Evolutionary conservation across 2,329 filamentous ascomycete genomes (phyloP), one percentile per base, ranked within the genome.

Genomic region (Ceratocystis alfenasii): DNA sequence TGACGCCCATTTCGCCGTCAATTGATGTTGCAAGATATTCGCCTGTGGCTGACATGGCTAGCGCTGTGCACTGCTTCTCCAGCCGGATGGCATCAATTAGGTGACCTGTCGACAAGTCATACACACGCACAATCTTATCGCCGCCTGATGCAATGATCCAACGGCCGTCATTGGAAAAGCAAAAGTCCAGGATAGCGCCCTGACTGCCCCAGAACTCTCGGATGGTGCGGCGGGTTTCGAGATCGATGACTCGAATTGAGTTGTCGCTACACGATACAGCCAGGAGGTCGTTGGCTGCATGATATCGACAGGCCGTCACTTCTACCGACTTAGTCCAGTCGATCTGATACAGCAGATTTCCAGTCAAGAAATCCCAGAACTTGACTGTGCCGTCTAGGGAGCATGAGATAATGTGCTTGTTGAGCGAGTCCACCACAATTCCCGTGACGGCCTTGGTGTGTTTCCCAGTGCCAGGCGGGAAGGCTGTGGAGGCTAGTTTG

Each of bases 361-460:
- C 94, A 0, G 88, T 90, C n/a, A 85, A 76, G 69, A 99, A 95
- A 70, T 95, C 89, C 95, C 95, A 99, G 74, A 99, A 97, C 78
- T 96, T 97, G 71, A 97, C 82, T 74, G 88, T 95, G 41, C 94
- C 94, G 74, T 99, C 94, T 15, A 91, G 77, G 1, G 90, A 88
- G 73, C 91, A 95, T 68, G 91, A 95, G 55, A 96, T 85, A 62
- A 97, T 80, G 20, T 82, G 84, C 69, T 87, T 89, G 75, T 96
- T 96, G 74, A 97, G 80, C n/a, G 85, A 87, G 76, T 99, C 93
- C 17, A 97, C 85, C 28, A 90, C 81, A 50, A 99, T 78, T 1
- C 94, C 95, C 1, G 93, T 96, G 4, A 99, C 84, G 1, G 89
- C 81, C 71, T 87, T 87, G 1, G 82, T 88, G 74, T 99, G 94